Evolutionary conservation across 345 rosid species (phyloP).

Genomic region (Salix purpurea): DNA sequence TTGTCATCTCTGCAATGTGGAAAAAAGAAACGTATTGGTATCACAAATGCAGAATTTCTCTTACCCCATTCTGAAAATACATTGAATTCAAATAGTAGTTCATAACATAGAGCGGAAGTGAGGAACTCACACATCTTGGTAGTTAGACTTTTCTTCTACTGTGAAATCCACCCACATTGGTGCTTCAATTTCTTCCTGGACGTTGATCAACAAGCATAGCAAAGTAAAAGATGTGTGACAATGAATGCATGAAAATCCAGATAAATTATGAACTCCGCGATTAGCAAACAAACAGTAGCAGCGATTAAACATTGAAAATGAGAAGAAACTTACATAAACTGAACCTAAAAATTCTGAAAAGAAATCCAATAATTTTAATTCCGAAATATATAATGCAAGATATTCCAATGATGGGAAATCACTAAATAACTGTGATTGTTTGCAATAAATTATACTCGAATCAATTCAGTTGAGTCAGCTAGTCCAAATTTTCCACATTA

Average conservation of each 20-base stretch:
- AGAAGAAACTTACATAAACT: not conserved
- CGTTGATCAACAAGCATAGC: not conserved
- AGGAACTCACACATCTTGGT: constrained; percentile 28
- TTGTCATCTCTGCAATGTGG: constrained; percentile 42
- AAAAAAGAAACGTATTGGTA: not conserved
- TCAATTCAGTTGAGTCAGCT: not conserved
- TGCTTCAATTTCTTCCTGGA: constrained; percentile 35
- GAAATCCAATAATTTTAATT: not conserved
- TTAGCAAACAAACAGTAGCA: not conserved
- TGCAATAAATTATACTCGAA: not conserved
- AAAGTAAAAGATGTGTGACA: not conserved
- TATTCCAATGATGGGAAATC: no score
- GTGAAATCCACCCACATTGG: constrained; percentile 32
- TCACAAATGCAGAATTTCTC: not conserved
- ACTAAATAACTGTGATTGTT: no score
- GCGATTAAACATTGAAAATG: not conserved
- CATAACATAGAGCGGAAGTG: not conserved
- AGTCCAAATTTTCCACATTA: not conserved
- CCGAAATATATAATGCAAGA: no score
- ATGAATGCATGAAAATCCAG: not conserved
- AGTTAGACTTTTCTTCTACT: constrained; percentile 11
- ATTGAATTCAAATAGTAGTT: not conserved
- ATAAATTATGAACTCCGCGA: not conserved
- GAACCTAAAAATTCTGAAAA: not conserved
- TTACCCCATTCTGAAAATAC: not conserved